Evolutionary conservation across 2,329 filamentous ascomycete genomes (phyloP).

Genomic region (Neofusicoccum sp.): DNA sequence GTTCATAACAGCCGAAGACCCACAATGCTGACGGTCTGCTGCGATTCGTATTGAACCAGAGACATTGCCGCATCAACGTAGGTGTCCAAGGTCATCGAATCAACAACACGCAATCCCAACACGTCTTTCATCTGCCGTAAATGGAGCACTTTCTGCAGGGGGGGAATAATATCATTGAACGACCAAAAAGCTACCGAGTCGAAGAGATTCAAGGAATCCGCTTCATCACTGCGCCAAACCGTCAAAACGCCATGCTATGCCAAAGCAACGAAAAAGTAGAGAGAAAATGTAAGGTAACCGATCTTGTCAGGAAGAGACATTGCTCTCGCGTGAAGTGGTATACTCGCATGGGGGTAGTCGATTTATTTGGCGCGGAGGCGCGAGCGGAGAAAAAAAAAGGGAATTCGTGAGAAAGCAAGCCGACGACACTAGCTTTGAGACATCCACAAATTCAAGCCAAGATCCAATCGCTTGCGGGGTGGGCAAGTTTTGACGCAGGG

Average conservation of each 20-base stretch:
- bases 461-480: neutral
- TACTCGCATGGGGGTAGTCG: constrained; percentile 3
- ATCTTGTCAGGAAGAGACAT: neutral
- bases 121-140: neutral
- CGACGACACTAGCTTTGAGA: neutral
- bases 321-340: constrained; percentile 6
- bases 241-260: constrained; percentile 16
- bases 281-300: neutral
- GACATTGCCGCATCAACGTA: no score
- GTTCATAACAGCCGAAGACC: no score
- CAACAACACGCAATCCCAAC: no score
- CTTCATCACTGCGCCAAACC: constrained; percentile 5
- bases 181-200: neutral
- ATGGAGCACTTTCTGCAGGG: constrained; percentile 2
- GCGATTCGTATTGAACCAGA: no score
- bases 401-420: neutral
- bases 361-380: neutral
- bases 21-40: no score
- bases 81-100: no score
- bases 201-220: neutral
- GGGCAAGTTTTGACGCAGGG: neutral
- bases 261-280: neutral
- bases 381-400: neutral
- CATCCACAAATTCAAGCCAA: neutral
- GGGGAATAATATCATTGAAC: neutral